These are phyloP conservation scores for Plenodomus tracheiphilus DNA, from an alignment of 2,329 filamentous ascomycete species.

Conservation along the genomic window DNA sequence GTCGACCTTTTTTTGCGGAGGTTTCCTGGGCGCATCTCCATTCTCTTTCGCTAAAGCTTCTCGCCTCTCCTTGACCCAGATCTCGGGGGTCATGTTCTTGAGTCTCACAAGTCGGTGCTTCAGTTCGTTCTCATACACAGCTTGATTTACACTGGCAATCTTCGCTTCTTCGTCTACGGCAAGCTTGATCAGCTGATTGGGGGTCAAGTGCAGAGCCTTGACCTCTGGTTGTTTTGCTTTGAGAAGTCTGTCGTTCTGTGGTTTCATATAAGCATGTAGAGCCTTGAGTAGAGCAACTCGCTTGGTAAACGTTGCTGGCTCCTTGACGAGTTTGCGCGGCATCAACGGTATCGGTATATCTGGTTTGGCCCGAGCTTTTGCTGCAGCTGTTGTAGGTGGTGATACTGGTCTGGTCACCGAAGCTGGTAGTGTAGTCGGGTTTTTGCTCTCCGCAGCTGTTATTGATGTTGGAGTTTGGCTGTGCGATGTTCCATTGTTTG, in stretches of 20 bases:
- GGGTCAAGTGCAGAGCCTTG: slow-evolving; percentile 60
- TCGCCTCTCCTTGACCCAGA: slow-evolving; percentile 70
- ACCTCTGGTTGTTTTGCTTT: slow-evolving; percentile 57
- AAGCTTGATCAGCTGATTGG: slow-evolving; percentile 69
- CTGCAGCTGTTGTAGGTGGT: slow-evolving; percentile 31
- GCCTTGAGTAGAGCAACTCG: slow-evolving; percentile 55
- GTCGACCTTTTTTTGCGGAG: slow-evolving; percentile 58
- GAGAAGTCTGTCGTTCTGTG: slow-evolving; percentile 66
- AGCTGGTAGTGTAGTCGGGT: slow-evolving; percentile 13
- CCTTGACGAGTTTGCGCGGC: slow-evolving; percentile 64
- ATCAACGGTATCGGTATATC: slow-evolving; percentile 61
- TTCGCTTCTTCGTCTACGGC: slow-evolving; percentile 79
- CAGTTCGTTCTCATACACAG: slow-evolving; percentile 81
- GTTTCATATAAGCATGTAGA: slow-evolving; percentile 67
- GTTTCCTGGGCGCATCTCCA: slow-evolving; percentile 40
- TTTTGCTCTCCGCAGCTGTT: slow-evolving; percentile 5
- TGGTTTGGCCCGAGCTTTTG: slow-evolving; percentile 14
- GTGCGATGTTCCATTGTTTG: slow-evolving; percentile 8
- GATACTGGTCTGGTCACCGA: slow-evolving; percentile 37
- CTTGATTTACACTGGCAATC: slow-evolving; percentile 65
- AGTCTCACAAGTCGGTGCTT: slow-evolving; percentile 78
- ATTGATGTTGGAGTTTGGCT: slow-evolving; percentile 3
- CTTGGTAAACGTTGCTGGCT: slow-evolving; percentile 45
- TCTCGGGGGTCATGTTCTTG: slow-evolving; percentile 71
- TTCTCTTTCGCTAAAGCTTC: slow-evolving; percentile 32